phyloP scores from a whole-genome alignment of 192 early-diverging fungal genomes.

The Gryganskiella cystojenkinii region DNA sequence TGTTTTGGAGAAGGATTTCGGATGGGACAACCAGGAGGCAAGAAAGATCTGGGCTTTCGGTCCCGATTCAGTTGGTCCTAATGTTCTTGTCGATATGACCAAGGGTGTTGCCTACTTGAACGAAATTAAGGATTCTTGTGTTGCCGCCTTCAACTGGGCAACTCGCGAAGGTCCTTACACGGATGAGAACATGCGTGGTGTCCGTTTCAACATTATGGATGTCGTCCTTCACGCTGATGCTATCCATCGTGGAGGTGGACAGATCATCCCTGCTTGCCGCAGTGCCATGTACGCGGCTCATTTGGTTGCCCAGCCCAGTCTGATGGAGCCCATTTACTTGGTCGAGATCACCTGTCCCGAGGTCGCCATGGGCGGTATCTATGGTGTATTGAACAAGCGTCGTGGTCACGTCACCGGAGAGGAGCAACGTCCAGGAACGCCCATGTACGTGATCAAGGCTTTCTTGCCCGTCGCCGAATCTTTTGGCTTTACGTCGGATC shows the following conservation, averaged over 20 bases:
- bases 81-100: conserved; percentile 92
- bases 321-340: conserved; percentile 97
- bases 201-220: conserved; percentile 98
- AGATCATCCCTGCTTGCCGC: conserved; percentile 95
- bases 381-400: conserved; percentile 94
- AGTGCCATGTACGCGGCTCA: conserved; percentile 91
- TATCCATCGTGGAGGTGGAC: conserved; percentile 99
- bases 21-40: conserved; percentile 97
- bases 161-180: conserved; percentile 91
- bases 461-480: conserved; percentile 98
- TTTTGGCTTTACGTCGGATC: conserved; percentile 96
- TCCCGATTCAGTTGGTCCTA: conserved; percentile 88
- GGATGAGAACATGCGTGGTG: conserved; percentile 95
- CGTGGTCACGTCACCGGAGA: conserved; percentile 95
- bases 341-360: conserved; percentile 97
- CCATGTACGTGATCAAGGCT: conserved; percentile 92
- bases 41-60: conserved; percentile 97
- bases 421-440: conserved; percentile 89
- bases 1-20: conserved; percentile 86
- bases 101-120: conserved; percentile 98
- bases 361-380: conserved; percentile 95
- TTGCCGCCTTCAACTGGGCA: conserved; percentile 95
- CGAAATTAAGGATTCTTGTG: conserved; percentile 99
- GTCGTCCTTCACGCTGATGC: conserved; percentile 96
- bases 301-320: conserved; percentile 83